Percentiles rank a stretch among this genome's conserved stretches.
Evolutionary conservation across 306 rosid genomes (phyloP).

Genomic region (Lathyrus tuberosus): DNA sequence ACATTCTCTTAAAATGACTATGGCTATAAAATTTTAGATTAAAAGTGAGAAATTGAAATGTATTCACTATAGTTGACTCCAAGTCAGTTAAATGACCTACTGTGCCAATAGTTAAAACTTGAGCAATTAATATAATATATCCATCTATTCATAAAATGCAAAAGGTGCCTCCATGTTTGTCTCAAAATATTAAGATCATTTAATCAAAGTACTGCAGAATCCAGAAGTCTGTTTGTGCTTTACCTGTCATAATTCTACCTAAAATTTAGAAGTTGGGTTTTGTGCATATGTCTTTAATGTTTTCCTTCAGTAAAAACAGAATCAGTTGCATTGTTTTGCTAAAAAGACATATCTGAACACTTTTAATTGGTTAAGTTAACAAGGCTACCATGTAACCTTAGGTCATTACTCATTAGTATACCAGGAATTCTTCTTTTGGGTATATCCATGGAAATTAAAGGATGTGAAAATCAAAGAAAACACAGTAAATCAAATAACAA

Average conservation of each 20-base stretch:
- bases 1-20: neutral
- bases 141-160: neutral
- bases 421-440: neutral
- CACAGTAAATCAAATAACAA: neutral
- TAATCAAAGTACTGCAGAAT: conserved; percentile 11
- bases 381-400: neutral
- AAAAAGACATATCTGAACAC: conserved; percentile 5
- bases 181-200: neutral
- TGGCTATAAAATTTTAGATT: neutral
- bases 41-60: neutral
- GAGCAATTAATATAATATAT: neutral
- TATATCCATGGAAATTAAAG: neutral
- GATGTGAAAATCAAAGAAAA: conserved; percentile 5
- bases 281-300: conserved; percentile 1
- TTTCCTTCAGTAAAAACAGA: neutral
- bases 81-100: neutral
- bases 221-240: neutral
- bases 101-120: neutral
- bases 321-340: conserved; percentile 30
- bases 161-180: neutral
- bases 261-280: conserved; percentile 1
- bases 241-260: neutral
- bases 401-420: conserved; percentile 4
- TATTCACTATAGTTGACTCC: neutral
- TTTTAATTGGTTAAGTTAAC: conserved; percentile 29